A percentile compares a stretch with the other conserved stretches of the same genome.
These are phyloP conservation scores for Aspergillus egyptiacus DNA, from an alignment of 495 filamentous ascomycete genomes.

Conservation along the genomic window DNA sequence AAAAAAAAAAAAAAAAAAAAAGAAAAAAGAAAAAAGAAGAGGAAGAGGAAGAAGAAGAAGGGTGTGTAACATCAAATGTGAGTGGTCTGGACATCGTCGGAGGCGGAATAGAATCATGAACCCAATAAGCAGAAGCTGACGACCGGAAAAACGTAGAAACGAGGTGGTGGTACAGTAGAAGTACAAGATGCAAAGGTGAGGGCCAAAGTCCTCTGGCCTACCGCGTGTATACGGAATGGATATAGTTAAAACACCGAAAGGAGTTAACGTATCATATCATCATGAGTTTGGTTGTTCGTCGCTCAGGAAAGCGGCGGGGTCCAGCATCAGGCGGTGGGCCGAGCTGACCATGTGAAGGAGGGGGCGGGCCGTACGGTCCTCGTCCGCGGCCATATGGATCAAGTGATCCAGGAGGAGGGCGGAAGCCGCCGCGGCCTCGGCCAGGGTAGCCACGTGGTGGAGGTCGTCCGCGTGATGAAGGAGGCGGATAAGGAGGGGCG, in stretches of 20 bases:
- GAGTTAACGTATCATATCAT: conserved; percentile 61
- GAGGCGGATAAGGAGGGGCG: conserved; percentile 3
- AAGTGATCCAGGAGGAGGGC: conserved; percentile 16
- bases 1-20: background rate
- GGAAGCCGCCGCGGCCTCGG: conserved; percentile 21
- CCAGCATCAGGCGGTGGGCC: conserved; percentile 15
- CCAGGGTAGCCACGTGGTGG: conserved; percentile 25
- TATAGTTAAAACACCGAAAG: background rate
- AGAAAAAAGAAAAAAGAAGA: background rate
- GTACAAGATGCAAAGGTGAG: background rate
- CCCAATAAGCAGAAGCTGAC: background rate
- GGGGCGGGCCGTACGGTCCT: conserved; percentile 23
- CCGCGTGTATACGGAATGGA: background rate
- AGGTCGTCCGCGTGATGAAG: conserved; percentile 16
- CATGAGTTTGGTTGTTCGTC: conserved; percentile 78
- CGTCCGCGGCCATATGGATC: conserved; percentile 10
- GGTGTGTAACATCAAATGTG: no score
- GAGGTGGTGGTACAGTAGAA: background rate
- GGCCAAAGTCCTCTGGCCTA: background rate
- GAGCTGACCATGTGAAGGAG: conserved; percentile 10
- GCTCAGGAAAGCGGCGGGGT: conserved; percentile 55
- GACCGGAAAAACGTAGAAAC: background rate
- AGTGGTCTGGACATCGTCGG: background rate
- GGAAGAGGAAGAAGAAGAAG: background rate
- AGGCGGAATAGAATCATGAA: background rate